Evolutionary conservation across 495 filamentous ascomycete species (phyloP).

Genomic region (Penicillium cinerascens): DNA sequence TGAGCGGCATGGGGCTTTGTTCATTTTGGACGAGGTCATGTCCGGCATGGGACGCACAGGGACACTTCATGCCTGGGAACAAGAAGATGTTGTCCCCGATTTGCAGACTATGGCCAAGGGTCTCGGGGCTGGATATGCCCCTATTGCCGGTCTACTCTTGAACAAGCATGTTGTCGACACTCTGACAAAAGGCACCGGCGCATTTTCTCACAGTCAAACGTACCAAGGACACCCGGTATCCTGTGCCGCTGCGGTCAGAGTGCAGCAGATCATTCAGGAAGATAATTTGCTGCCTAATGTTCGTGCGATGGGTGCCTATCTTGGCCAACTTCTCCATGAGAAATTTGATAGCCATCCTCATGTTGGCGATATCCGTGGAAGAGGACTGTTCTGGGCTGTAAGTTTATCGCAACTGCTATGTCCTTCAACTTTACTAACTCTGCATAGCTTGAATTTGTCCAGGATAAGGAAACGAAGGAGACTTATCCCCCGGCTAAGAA

Average conservation of each 20-base stretch:
- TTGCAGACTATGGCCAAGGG: constrained; percentile 61
- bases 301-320: constrained; percentile 37
- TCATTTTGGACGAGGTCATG: constrained; percentile 72
- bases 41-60: constrained; percentile 65
- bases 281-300: constrained; percentile 46
- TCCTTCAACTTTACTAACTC: constrained; percentile 6
- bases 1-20: constrained; percentile 55
- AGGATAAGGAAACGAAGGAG: constrained; percentile 49
- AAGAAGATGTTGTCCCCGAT: constrained; percentile 55
- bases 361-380: constrained; percentile 52
- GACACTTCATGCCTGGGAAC: constrained; percentile 61
- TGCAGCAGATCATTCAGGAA: constrained; percentile 43
- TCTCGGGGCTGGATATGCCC: constrained; percentile 56
- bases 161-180: constrained; percentile 48
- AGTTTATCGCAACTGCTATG: constrained; percentile 5
- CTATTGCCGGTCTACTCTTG: constrained; percentile 55
- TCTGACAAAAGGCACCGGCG: constrained; percentile 46
- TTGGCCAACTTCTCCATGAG: constrained; percentile 37
- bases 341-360: constrained; percentile 35
- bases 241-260: constrained; percentile 45
- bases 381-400: constrained; percentile 53
- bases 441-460: constrained; percentile 52
- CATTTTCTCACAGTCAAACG: constrained; percentile 50
- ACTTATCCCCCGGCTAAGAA: constrained; percentile 39
- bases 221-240: constrained; percentile 52